phyloP scores from a whole-genome alignment of 768 basidiomycete genomes.

The Naganishia friedmannii region DNA sequence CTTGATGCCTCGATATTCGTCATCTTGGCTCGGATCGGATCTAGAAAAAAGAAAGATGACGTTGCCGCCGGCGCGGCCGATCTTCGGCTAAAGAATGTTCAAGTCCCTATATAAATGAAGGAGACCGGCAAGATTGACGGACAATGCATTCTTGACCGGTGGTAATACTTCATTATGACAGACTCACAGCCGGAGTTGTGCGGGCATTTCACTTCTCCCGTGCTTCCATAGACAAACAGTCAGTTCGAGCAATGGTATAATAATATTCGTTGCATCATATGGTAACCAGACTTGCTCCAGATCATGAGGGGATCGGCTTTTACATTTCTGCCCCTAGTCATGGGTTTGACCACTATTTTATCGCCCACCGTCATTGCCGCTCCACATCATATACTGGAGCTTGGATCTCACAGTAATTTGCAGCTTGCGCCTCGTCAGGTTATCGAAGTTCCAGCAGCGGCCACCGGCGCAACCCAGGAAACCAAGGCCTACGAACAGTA shows the following conservation, averaged over 20 bases:
- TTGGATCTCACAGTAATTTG: background rate
- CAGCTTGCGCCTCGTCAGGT: slow-evolving; percentile 1
- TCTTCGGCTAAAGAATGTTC: background rate
- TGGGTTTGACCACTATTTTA: slow-evolving; percentile 7
- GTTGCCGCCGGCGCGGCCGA: background rate
- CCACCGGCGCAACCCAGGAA: background rate
- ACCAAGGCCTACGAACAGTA: background rate
- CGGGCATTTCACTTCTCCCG: background rate
- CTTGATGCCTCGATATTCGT: too few relatives aligned
- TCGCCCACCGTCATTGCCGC: background rate
- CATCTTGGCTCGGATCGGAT: too few relatives aligned
- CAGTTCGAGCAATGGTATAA: background rate
- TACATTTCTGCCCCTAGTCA: background rate
- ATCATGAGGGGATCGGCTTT: background rate
- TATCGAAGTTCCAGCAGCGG: background rate
- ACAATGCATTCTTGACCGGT: background rate
- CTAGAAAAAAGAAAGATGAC: too few relatives aligned
- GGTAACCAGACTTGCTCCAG: background rate
- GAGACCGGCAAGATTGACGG: background rate
- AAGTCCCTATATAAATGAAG: background rate
- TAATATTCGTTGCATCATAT: background rate
- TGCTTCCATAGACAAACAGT: background rate
- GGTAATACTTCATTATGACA: background rate
- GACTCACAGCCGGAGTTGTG: background rate
- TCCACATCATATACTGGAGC: background rate